Percentiles rank a stretch among this genome's conserved stretches.
These are phyloP conservation scores for Coemansia sp. DNA, from an alignment of 192 early-diverging fungal genomes.

Conservation along the genomic window DNA sequence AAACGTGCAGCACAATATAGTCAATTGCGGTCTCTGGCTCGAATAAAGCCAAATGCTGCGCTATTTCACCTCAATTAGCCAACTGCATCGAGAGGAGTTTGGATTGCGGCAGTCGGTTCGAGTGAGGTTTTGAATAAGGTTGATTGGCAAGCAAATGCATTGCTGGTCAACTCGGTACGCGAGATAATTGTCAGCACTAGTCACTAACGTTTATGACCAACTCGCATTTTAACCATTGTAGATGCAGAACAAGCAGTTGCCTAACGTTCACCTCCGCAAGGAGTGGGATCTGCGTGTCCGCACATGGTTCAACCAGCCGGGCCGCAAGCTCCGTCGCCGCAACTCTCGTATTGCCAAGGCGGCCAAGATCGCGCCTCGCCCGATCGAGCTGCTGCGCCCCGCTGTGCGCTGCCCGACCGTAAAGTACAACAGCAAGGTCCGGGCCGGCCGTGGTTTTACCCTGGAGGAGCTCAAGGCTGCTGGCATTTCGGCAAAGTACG, in stretches of 20 bases:
- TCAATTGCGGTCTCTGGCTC: no score
- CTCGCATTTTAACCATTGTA: slow-evolving; percentile 9
- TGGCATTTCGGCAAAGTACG: slow-evolving; percentile 90
- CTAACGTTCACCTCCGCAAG: slow-evolving; percentile 97
- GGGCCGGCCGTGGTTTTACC: slow-evolving; percentile 96
- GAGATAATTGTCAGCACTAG: background rate
- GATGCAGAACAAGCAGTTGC: slow-evolving; percentile 95
- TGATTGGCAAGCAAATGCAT: background rate
- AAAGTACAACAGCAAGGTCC: slow-evolving; percentile 98
- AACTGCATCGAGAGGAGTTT: no score
- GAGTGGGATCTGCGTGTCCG: slow-evolving; percentile 95
- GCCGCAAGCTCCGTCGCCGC: slow-evolving; percentile 90
- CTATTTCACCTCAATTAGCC: no score
- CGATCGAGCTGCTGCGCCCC: slow-evolving; percentile 93
- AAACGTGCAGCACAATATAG: no score
- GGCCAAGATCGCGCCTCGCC: slow-evolving; percentile 92
- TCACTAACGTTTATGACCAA: background rate
- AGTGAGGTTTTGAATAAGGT: background rate
- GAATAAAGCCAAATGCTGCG: no score
- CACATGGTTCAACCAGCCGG: slow-evolving; percentile 87
- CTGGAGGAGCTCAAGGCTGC: slow-evolving; percentile 96
- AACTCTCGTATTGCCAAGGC: slow-evolving; percentile 91
- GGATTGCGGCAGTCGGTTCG: no score
- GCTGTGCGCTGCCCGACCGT: slow-evolving; percentile 94
- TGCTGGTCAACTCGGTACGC: background rate